Evolutionary conservation across 345 rosid genomes (phyloP).

Genomic region (Kandelia obovata): DNA sequence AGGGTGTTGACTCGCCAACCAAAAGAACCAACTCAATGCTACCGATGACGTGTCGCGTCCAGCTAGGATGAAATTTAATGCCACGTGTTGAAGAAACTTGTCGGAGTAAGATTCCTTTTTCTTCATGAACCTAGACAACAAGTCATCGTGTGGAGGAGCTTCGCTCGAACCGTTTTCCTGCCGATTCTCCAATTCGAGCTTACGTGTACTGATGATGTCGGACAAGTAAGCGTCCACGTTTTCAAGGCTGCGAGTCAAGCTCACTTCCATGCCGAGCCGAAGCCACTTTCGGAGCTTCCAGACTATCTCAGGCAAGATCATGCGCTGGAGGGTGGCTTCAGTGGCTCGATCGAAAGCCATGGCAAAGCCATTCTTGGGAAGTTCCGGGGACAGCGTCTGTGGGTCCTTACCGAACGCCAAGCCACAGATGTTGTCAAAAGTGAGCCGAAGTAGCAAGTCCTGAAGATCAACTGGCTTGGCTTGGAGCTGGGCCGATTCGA

Average conservation of each 20-base stretch:
- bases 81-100: slow-evolving; percentile 43
- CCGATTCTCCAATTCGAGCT: slow-evolving; percentile 32
- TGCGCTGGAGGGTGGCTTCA: slow-evolving; percentile 42
- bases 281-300: slow-evolving; percentile 41
- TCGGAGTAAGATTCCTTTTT: slow-evolving; percentile 43
- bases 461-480: slow-evolving; percentile 37
- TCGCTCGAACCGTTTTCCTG: not conserved
- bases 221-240: slow-evolving; percentile 35
- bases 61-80: slow-evolving; percentile 46
- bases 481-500: slow-evolving; percentile 34
- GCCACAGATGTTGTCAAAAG: slow-evolving; percentile 51
- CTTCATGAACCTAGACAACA: slow-evolving; percentile 43
- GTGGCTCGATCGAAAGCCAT: slow-evolving; percentile 45
- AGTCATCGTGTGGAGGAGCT: slow-evolving; percentile 31
- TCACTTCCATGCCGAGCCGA: slow-evolving; percentile 40
- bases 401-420: slow-evolving; percentile 46
- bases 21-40: slow-evolving; percentile 48
- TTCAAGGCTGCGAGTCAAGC: slow-evolving; percentile 31
- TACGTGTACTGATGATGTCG: slow-evolving; percentile 36
- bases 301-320: slow-evolving; percentile 34
- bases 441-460: slow-evolving; percentile 44
- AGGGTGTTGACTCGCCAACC: slow-evolving; percentile 30
- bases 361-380: slow-evolving; percentile 39
- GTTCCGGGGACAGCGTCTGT: slow-evolving; percentile 32
- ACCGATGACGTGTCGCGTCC: slow-evolving; percentile 51